Percentiles rank a stretch among this genome's conserved stretches.
Conservation (phyloP, 1,284 basidiomycete species). For the Kwoniella shivajii region DNA sequence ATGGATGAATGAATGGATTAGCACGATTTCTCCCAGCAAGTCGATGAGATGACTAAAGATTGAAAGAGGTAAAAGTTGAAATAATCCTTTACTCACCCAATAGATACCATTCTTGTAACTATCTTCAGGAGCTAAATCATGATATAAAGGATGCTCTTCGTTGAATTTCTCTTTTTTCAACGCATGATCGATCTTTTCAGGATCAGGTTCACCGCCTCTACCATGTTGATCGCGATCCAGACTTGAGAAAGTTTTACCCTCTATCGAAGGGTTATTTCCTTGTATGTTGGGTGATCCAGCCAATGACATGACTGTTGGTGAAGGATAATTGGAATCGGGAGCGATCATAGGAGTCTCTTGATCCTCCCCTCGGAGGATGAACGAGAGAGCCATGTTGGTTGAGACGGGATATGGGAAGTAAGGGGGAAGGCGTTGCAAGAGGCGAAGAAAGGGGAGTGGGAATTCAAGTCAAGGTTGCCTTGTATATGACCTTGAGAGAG, state of each 20-base stretch:
- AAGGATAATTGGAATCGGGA: slow-evolving; percentile 18
- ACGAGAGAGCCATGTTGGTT: slow-evolving; percentile 23
- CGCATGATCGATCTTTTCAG: slow-evolving; percentile 6
- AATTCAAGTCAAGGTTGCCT: neutral
- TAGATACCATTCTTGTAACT: slow-evolving; percentile 48
- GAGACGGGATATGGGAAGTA: neutral
- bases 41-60: neutral
- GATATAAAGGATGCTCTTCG: slow-evolving; percentile 47
- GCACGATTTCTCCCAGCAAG: too few relatives aligned
- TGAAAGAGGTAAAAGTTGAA: neutral
- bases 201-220: neutral
- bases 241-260: slow-evolving; percentile 2
- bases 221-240: neutral
- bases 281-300: slow-evolving; percentile 9
- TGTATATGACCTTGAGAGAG: neutral
- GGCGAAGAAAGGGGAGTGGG: neutral
- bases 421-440: neutral
- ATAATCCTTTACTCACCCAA: slow-evolving; percentile 41
- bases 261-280: neutral
- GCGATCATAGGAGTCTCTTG: slow-evolving; percentile 23
- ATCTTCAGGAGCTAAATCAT: slow-evolving; percentile 51
- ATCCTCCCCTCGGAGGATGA: slow-evolving; percentile 25
- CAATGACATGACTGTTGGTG: slow-evolving; percentile 15
- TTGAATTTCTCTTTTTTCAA: slow-evolving; percentile 24
- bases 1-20: neutral